Percentiles rank a stretch among this genome's conserved stretches.
Evolutionary conservation across 2,329 filamentous ascomycete species (phyloP).

Genomic region (Aspergillus sergii): DNA sequence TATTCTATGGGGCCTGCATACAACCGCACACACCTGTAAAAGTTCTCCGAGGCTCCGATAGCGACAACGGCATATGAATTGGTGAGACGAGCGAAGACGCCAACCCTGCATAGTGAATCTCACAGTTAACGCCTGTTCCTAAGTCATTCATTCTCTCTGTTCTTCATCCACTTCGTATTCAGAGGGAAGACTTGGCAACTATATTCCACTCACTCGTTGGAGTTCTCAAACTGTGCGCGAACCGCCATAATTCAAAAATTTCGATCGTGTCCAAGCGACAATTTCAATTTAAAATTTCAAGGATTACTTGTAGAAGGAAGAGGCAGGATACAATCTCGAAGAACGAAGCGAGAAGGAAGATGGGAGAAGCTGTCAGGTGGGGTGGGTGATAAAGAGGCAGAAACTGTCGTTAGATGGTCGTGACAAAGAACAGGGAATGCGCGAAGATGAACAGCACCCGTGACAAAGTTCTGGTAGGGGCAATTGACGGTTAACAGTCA

Average conservation of each 20-base stretch:
- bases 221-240: constrained; percentile 54
- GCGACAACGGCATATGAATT: constrained; percentile 96
- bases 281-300: constrained; percentile 1
- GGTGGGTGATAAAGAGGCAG: constrained; percentile 1
- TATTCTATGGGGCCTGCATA: neutral
- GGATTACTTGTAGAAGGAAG: neutral
- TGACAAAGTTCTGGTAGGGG: neutral
- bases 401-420: neutral
- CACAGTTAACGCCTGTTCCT: constrained; percentile 1
- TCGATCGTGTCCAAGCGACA: neutral
- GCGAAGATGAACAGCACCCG: neutral
- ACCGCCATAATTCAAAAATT: constrained; percentile 44
- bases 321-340: neutral
- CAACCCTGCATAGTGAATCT: constrained; percentile 64
- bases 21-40: constrained; percentile 70
- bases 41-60: constrained; percentile 95
- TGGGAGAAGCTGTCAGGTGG: neutral
- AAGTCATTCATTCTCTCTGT: neutral
- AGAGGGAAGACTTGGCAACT: neutral
- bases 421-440: neutral
- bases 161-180: neutral
- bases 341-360: neutral
- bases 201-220: constrained; percentile 46
- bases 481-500: neutral
- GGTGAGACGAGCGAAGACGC: constrained; percentile 94